Evolutionary conservation across 176 grass and related monocot species (phyloP), one percentile per base, ranked within the genome.

Genomic region (Puya raimondii): DNA sequence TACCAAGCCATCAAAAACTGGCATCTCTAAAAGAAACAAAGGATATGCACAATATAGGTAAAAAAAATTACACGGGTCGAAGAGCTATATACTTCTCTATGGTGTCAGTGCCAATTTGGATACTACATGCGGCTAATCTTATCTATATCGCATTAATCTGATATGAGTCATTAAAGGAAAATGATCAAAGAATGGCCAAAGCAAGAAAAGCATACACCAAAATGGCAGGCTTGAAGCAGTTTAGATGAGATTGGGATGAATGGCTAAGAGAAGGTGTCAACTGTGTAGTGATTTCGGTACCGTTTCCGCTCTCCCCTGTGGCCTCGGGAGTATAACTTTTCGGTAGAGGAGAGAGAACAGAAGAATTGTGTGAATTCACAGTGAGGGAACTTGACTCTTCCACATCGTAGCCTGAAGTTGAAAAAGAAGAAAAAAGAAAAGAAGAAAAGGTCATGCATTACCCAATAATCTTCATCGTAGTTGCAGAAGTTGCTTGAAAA

Each of bases 251-350:
- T 18, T 10, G 50, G 42, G 51, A 63, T 18, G 79, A 85, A 65
- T 53, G 77, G 63, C 77, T 72, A 58, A 78, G 70, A 8, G 33
- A 42, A 42, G 80, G 86, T 42, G 83, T 88, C 71, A 86, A 74
- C 76, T 79, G 69, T 50, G 68, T 68, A 64, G 33, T 42, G 33
- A 70, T 80, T 50, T 81, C 72, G 7, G 73, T 59, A 11, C 79
- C 83, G 25, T 88, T 88, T 20, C 79, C 70, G 51, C 75, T 69
- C 18, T 18, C 78, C 18, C 47, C 86, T 25, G 83, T 79, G 47
- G 82, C 80, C 66, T 86, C 54, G 2, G 90, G 90, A 47, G 72
- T 76, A 66, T 89, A 88, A 67, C 68, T 89, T 51, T 89, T 69
- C 17, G 83, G 63, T 0, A 77, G 64, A 12, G 79, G 64, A 78